Base-by-base conservation (phyloP, 2,329 filamentous ascomycete species). In the Alternaria infectoria region DNA sequence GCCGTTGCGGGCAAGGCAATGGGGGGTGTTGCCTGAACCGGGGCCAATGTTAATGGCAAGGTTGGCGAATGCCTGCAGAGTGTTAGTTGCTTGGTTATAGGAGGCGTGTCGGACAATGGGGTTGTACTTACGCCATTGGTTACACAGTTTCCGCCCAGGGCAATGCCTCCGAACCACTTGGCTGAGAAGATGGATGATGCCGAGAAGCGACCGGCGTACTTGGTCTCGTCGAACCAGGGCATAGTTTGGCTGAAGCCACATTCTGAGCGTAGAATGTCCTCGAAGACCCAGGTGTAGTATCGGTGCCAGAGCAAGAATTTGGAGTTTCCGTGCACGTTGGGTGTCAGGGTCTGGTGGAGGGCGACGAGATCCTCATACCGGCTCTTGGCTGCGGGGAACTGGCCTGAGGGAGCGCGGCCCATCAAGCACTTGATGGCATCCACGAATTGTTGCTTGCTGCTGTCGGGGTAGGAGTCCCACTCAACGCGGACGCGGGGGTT, bases 251-350 rank as follows among this genome's bases (percentile, higher is more conserved):
- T 74, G 69, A 81, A 83, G 52, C 80, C 80, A 65, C 82, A 84
- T 63, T 83, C 81, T 19, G 73, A 64, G 56, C 75, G 80, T 12
- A 84, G 72, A 9, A 81, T 72, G 25, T 79, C 69, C 70, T 84
- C 82, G 63, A 81, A 83, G 5, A 73, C 70, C 74, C 82, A 80
- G 40, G 77, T 69, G 69, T 74, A 80, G 71, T 81, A 81, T 40
- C 82, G 75, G 73, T 83, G 81, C 81, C 82, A 83, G 26, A 81
- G 69, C 23, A 82, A 69, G 74, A 82, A 82, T 60, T 78, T 79
- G 55, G 65, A 50, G 63, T 74, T 79, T 28, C 65, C 65, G 61
- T 79, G 77, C 3, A 79, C 74, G 54, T 77, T 77, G 51, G 72
- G 72, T 1, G 76, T 79, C 21, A 77, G 62, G 4, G 52, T 65